Evolutionary conservation across 495 filamentous ascomycete species (phyloP).

Genomic region (Neurospora sp.): DNA sequence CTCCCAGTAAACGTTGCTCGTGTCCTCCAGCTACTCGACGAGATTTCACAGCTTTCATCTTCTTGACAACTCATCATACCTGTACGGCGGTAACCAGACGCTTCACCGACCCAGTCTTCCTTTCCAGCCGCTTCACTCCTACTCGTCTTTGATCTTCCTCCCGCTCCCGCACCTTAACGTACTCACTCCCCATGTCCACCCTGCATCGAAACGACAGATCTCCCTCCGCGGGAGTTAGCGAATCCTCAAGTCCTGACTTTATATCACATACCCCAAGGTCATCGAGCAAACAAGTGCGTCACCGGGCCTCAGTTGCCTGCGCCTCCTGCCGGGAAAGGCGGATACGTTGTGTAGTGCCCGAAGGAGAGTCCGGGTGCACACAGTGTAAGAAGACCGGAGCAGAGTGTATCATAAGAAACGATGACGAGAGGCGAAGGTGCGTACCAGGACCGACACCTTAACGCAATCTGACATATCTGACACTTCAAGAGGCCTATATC

Average conservation of each 20-base stretch:
- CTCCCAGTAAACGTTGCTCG: not conserved
- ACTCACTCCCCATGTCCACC: not conserved
- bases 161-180: not conserved
- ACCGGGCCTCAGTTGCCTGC: slow-evolving; percentile 31
- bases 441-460: slow-evolving; percentile 1
- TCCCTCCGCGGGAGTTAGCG: slow-evolving; percentile 17
- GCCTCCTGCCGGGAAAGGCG: slow-evolving; percentile 40
- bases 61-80: slow-evolving; percentile 1
- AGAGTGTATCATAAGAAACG: slow-evolving; percentile 46
- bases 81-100: not conserved
- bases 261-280: slow-evolving; percentile 14
- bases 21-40: not conserved
- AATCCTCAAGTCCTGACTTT: slow-evolving; percentile 17
- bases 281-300: slow-evolving; percentile 21
- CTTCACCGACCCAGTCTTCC: slow-evolving; percentile 1
- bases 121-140: not conserved
- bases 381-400: slow-evolving; percentile 42
- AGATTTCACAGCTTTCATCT: not conserved
- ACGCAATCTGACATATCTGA: not conserved
- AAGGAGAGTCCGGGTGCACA: slow-evolving; percentile 39
- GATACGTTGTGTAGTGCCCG: slow-evolving; percentile 46
- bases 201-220: slow-evolving; percentile 12
- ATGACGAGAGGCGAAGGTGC: slow-evolving; percentile 43
- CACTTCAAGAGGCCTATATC: slow-evolving; percentile 37
- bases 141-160: not conserved